Evolutionary conservation across 495 filamentous ascomycete genomes (phyloP).

Genomic region (Penicillium arizonense): DNA sequence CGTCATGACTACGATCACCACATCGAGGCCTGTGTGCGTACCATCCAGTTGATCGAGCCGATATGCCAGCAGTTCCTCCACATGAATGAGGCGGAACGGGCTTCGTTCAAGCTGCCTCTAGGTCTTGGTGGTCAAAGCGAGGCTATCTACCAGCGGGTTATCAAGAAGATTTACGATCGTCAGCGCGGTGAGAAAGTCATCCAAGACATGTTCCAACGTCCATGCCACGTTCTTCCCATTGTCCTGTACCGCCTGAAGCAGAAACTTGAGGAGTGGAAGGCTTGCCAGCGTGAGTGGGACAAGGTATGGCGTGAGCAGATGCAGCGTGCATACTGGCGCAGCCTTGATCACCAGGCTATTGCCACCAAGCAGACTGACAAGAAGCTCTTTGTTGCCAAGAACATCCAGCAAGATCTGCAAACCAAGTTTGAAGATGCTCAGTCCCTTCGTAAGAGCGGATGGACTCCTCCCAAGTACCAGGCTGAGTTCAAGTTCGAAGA

Average conservation of each 20-base stretch:
- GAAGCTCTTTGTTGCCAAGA: constrained; percentile 82
- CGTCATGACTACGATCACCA: constrained; percentile 98
- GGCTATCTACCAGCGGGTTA: constrained; percentile 91
- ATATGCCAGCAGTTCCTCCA: constrained; percentile 83
- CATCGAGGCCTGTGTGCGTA: constrained; percentile 89
- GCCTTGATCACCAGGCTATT: constrained; percentile 92
- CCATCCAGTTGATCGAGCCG: constrained; percentile 92
- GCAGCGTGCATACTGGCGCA: constrained; percentile 86
- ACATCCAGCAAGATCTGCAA: constrained; percentile 79
- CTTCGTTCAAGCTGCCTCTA: constrained; percentile 69
- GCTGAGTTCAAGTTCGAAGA: constrained; percentile 72
- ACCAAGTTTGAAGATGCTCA: constrained; percentile 83
- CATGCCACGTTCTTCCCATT: constrained; percentile 79
- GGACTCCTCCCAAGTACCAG: constrained; percentile 64
- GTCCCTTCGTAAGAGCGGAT: constrained; percentile 59
- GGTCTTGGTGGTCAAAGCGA: constrained; percentile 91
- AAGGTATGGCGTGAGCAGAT: constrained; percentile 98
- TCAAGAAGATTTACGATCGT: constrained; percentile 96
- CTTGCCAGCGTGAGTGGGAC: constrained; percentile 95
- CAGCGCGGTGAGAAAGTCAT: constrained; percentile 81
- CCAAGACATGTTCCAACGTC: constrained; percentile 74
- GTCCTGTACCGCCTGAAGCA: constrained; percentile 85
- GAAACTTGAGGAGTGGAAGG: constrained; percentile 95
- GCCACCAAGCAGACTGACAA: constrained; percentile 81
- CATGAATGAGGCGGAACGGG: constrained; percentile 67